Evolutionary conservation across 768 basidiomycete genomes (phyloP).

Genomic region (Clitopilus passeckerianus): DNA sequence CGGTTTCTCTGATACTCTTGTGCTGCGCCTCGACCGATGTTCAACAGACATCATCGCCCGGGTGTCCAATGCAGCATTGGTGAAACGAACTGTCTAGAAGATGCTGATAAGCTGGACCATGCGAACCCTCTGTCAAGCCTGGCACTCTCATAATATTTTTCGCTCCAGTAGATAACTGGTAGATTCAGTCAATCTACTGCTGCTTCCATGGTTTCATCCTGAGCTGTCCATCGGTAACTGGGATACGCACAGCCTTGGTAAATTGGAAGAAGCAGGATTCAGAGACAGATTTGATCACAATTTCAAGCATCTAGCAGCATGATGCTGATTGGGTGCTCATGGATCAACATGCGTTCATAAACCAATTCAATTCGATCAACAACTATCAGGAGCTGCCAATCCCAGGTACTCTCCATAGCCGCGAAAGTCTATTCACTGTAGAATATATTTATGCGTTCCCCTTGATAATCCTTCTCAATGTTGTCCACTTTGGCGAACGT

Average conservation of each 20-base stretch:
- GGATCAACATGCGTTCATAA: not conserved
- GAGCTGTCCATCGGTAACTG: not conserved
- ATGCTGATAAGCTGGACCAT: too few species aligned
- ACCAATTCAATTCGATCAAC: not conserved
- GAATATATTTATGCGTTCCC: not conserved
- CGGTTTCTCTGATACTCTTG: too few species aligned
- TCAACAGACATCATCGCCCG: too few species aligned
- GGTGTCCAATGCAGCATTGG: too few species aligned
- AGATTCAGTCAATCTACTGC: not conserved
- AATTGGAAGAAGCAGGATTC: not conserved
- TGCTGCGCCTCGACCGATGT: too few species aligned
- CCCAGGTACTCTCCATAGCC: not conserved
- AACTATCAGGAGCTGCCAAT: not conserved
- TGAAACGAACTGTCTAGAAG: too few species aligned
- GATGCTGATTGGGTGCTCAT: not conserved
- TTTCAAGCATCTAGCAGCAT: not conserved
- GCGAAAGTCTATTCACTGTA: not conserved
- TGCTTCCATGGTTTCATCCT: not conserved
- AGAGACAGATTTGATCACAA: not conserved
- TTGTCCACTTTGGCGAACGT: not conserved
- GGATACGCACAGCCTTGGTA: not conserved
- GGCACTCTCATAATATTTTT: not conserved
- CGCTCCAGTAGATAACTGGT: not conserved
- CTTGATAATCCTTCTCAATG: not conserved
- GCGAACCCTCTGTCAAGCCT: too few species aligned